Conservation (phyloP, 2,329 filamentous ascomycete genomes). For the Aspergillus niger region DNA sequence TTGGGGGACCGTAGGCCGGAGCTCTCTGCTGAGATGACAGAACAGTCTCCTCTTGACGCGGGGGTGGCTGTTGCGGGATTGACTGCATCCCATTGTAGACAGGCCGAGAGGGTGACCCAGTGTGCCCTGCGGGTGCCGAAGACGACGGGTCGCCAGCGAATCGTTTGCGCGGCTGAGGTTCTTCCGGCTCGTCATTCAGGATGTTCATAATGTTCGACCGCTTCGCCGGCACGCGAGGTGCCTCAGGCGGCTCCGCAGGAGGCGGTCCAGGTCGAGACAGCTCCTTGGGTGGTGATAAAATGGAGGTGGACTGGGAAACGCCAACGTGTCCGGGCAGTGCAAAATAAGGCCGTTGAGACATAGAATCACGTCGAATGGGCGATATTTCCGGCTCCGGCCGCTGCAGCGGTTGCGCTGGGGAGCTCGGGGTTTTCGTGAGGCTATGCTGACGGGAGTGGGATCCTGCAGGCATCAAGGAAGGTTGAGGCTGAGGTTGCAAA, state of each 20-base stretch:
- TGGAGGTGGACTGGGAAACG: conserved; percentile 31
- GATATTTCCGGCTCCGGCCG: conserved; percentile 37
- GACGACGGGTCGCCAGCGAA: conserved; percentile 44
- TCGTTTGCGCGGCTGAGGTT: conserved; percentile 49
- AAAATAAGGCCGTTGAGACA: conserved; percentile 39
- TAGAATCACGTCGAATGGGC: conserved; percentile 39
- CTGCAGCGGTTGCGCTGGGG: conserved; percentile 32
- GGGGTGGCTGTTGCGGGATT: conserved; percentile 25
- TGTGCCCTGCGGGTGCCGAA: conserved; percentile 18
- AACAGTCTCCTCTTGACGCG: conserved; percentile 29
- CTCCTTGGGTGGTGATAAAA: conserved; percentile 42
- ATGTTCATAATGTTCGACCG: conserved; percentile 54
- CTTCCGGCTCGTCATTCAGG: conserved; percentile 51
- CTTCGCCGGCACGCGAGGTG: conserved; percentile 47
- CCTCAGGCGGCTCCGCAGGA: conserved; percentile 35
- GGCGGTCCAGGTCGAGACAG: conserved; percentile 36
- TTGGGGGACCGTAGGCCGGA: conserved; percentile 31
- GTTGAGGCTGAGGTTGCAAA: conserved; percentile 30
- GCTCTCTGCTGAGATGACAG: conserved; percentile 28
- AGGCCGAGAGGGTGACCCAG: conserved; percentile 29
- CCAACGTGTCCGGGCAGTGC: conserved; percentile 28
- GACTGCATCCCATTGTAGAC: conserved; percentile 29
- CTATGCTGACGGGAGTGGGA: conserved; percentile 42
- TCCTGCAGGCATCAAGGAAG: conserved; percentile 27
- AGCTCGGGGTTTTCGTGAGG: conserved; percentile 37